These are phyloP conservation scores for Aciculosporium take DNA, from an alignment of 2,329 filamentous ascomycete genomes.

Conservation along the genomic window DNA sequence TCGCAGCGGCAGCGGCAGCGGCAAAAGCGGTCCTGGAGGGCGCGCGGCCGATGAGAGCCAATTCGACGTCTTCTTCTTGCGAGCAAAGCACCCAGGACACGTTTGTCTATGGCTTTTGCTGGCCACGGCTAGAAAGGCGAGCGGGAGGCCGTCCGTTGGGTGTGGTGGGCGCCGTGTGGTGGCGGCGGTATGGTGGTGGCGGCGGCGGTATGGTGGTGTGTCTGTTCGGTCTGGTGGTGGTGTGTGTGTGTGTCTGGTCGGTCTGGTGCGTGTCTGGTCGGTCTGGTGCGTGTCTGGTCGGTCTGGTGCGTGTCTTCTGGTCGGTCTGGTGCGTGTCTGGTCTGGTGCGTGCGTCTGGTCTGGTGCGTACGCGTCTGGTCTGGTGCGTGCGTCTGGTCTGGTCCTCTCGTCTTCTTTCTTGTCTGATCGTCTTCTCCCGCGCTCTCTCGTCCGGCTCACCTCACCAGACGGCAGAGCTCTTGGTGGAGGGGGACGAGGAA, in stretches of 20 bases:
- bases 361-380: too few relatives aligned
- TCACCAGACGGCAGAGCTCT: too few relatives aligned
- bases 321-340: too few relatives aligned
- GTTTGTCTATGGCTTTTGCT: not conserved
- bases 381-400: too few relatives aligned
- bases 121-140: not conserved
- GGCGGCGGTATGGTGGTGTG: too few relatives aligned
- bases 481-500: not conserved
- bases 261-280: not conserved
- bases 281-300: not conserved
- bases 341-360: too few relatives aligned
- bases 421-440: too few relatives aligned
- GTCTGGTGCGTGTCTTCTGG: not conserved
- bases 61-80: conserved; percentile 1
- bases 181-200: too few relatives aligned
- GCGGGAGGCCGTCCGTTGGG: not conserved
- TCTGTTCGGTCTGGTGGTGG: too few relatives aligned
- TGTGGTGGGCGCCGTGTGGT: too few relatives aligned
- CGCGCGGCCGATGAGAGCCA: not conserved
- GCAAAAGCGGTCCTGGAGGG: conserved; percentile 6
- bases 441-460: not conserved
- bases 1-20: conserved; percentile 5
- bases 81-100: not conserved
- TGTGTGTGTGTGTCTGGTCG: not conserved
- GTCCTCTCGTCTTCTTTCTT: too few relatives aligned